Conservation (phyloP, 306 rosid species). For the Lathyrus aphaca region DNA sequence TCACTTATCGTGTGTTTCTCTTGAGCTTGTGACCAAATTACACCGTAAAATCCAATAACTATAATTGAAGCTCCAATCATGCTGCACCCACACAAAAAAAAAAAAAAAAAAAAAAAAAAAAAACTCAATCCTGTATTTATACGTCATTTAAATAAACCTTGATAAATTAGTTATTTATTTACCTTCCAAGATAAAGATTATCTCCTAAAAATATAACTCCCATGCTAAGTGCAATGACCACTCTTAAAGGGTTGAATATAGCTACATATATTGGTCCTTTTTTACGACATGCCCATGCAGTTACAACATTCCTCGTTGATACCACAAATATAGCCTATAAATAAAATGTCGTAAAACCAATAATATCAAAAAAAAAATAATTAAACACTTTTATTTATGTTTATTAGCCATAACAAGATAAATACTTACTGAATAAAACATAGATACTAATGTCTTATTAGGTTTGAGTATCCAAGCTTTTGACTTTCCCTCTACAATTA, state of each 20-base stretch:
- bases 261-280: constrained; percentile 59
- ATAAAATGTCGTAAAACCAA: background rate
- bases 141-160: background rate
- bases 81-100: constrained; percentile 24
- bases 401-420: background rate
- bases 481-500: constrained; percentile 38
- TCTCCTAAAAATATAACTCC: constrained; percentile 57
- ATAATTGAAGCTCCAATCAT: constrained; percentile 47
- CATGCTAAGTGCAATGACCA: constrained; percentile 55
- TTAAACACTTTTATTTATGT: no score
- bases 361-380: background rate
- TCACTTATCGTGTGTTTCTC: constrained; percentile 36
- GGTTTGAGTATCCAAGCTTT: constrained; percentile 39
- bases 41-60: constrained; percentile 55
- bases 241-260: constrained; percentile 49
- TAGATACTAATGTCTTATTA: constrained; percentile 34
- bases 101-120: background rate
- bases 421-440: constrained; percentile 38
- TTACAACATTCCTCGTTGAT: constrained; percentile 32
- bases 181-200: constrained; percentile 57
- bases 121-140: background rate
- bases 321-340: constrained; percentile 49
- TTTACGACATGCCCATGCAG: constrained; percentile 46
- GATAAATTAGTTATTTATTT: background rate
- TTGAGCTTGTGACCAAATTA: constrained; percentile 54